Percentiles rank a stretch among this genome's conserved stretches.
These are phyloP conservation scores for Tolypocladium inflatum DNA, from an alignment of 2,329 filamentous ascomycete genomes.

Conservation along the genomic window DNA sequence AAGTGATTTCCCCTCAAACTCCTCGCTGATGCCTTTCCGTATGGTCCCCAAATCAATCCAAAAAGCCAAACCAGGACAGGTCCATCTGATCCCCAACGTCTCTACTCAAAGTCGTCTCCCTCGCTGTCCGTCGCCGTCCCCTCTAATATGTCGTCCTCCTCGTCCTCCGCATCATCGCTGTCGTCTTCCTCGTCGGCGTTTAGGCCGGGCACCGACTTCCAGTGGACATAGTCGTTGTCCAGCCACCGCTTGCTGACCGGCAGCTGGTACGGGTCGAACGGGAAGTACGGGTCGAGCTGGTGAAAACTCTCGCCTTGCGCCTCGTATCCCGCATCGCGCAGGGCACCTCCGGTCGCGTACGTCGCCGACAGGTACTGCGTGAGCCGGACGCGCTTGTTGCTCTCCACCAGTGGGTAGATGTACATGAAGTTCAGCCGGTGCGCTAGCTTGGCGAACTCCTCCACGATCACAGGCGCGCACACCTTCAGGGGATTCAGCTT, in stretches of 20 bases:
- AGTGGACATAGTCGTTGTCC: conserved; percentile 72
- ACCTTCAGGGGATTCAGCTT: conserved; percentile 92
- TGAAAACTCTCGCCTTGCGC: conserved; percentile 65
- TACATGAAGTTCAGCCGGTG: conserved; percentile 83
- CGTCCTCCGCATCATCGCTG: conserved; percentile 43
- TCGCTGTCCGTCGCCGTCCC: conserved; percentile 42
- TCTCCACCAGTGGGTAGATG: conserved; percentile 77
- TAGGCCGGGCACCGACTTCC: conserved; percentile 65
- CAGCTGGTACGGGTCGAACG: conserved; percentile 92
- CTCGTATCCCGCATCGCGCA: conserved; percentile 38
- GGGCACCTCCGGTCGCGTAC: conserved; percentile 43
- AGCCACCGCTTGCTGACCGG: conserved; percentile 84
- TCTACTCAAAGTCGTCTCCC: conserved; percentile 28
- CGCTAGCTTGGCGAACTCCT: conserved; percentile 82
- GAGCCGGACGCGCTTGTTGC: conserved; percentile 82
- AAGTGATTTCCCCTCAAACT: conserved; percentile 3
- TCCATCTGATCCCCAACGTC: background rate
- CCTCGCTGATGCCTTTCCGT: conserved; percentile 3
- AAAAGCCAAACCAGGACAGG: conserved; percentile 1
- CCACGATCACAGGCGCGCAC: conserved; percentile 81
- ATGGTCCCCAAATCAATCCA: conserved; percentile 1
- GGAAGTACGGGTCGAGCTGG: conserved; percentile 89
- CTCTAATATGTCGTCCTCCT: conserved; percentile 37
- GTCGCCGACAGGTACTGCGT: conserved; percentile 55
- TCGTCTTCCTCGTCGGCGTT: conserved; percentile 47